phyloP scores from a whole-genome alignment of 768 basidiomycete species.

The Mycena amicta region DNA sequence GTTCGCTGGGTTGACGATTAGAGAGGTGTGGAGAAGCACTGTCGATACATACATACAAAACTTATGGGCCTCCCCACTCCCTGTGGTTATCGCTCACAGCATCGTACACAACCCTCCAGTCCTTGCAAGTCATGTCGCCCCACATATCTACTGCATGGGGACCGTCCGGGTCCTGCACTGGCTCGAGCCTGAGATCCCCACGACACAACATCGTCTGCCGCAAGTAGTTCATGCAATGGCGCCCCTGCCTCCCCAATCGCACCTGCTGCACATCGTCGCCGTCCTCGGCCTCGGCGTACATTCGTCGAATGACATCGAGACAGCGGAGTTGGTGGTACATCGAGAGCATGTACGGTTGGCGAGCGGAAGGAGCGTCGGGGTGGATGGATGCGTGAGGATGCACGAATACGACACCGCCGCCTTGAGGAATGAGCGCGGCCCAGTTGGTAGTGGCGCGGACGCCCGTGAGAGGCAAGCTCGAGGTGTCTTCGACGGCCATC shows the following conservation, averaged over 20 bases:
- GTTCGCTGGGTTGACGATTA: no score
- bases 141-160: conserved; percentile 4
- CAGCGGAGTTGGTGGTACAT: conserved; percentile 42
- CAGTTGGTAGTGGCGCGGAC: conserved; percentile 19
- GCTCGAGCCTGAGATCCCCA: conserved; percentile 18
- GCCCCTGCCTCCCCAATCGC: no score
- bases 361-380: conserved; percentile 23
- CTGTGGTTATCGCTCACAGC: conserved; percentile 2
- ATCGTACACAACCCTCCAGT: conserved; percentile 23
- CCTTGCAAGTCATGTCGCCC: conserved; percentile 14
- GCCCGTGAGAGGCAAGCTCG: conserved; percentile 22
- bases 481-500: conserved; percentile 30
- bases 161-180: conserved; percentile 4
- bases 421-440: conserved; percentile 25
- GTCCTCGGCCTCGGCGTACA: conserved; percentile 7
- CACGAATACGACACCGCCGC: conserved; percentile 21
- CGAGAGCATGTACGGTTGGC: conserved; percentile 32
- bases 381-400: no score
- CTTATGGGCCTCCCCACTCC: no score
- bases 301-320: conserved; percentile 30
- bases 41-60: no score
- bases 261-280: neutral
- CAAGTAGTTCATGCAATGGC: conserved; percentile 27
- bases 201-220: conserved; percentile 25
- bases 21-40: no score